Conservation (phyloP, 805 yeast genomes). For the Cyberlindnera xylosilytica region DNA sequence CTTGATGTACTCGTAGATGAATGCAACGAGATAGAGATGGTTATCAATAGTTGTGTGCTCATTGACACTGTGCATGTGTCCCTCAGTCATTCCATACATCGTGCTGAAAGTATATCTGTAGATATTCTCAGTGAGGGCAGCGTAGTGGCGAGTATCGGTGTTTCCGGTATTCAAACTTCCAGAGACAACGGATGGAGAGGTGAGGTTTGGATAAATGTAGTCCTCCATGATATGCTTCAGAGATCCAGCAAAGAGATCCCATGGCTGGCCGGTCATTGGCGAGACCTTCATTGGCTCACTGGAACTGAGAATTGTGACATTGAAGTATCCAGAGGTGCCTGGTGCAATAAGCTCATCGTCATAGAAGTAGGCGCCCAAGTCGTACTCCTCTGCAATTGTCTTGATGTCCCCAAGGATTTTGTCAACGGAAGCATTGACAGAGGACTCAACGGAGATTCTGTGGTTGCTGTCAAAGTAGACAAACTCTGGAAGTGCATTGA, state of each 20-base stretch:
- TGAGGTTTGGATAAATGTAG: conserved; percentile 34
- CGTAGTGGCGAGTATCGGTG: conserved; percentile 67
- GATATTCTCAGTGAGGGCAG: conserved; percentile 58
- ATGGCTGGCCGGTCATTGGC: conserved; percentile 43
- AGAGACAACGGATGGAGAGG: conserved; percentile 40
- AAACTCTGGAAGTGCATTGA: conserved; percentile 65
- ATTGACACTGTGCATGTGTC: conserved; percentile 53
- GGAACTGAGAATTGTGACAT: conserved; percentile 16
- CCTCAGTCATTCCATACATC: conserved; percentile 31
- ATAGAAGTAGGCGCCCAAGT: conserved; percentile 25
- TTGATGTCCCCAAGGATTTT: conserved; percentile 33
- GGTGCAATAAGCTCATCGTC: conserved; percentile 12
- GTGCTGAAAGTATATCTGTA: conserved; percentile 57
- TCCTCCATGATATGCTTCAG: conserved; percentile 62
- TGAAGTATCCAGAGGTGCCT: conserved; percentile 40
- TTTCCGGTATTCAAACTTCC: conserved; percentile 66
- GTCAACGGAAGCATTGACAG: conserved; percentile 30
- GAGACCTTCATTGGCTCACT: conserved; percentile 54
- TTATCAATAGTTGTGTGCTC: conserved; percentile 49
- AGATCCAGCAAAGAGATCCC: conserved; percentile 61
- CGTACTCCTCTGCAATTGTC: conserved; percentile 39
- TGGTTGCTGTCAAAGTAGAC: conserved; percentile 51
- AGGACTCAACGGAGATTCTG: conserved; percentile 50
- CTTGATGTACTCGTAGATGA: conserved; percentile 45
- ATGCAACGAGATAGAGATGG: conserved; percentile 51